These are phyloP conservation scores for Zizania latifolia DNA, from an alignment of 176 grass and related monocot genomes.

Conservation along the genomic window DNA sequence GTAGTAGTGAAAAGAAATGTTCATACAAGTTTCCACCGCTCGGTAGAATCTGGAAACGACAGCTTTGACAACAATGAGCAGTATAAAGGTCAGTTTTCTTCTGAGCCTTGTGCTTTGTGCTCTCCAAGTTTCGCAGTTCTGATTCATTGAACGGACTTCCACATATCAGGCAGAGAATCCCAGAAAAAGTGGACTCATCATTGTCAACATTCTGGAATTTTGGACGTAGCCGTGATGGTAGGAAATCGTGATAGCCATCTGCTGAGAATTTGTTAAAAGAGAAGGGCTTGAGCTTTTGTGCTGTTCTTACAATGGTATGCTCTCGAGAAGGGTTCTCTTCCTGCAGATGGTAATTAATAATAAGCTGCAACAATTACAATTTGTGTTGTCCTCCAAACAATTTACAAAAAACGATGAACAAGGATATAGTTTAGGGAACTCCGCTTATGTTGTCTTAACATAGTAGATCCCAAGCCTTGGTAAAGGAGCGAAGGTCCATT, in stretches of 20 bases:
- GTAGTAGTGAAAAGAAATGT: slow-evolving; percentile 65
- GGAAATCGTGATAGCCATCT: slow-evolving; percentile 71
- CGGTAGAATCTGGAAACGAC: slow-evolving; percentile 80
- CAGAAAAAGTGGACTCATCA: slow-evolving; percentile 43
- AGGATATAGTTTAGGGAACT: no score
- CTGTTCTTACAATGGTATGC: slow-evolving; percentile 89
- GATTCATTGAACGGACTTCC: slow-evolving; percentile 64
- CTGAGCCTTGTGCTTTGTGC: slow-evolving; percentile 36
- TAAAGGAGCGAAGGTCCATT: no score
- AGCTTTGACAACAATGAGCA: slow-evolving; percentile 76
- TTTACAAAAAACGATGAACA: no score
- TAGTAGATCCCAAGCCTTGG: no score
- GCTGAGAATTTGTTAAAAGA: slow-evolving; percentile 81
- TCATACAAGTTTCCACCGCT: slow-evolving; percentile 26
- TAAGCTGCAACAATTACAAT: neutral
- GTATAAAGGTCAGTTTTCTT: slow-evolving; percentile 47
- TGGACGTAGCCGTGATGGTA: slow-evolving; percentile 66
- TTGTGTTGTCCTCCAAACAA: neutral
- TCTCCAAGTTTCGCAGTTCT: slow-evolving; percentile 59
- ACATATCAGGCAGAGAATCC: slow-evolving; percentile 70
- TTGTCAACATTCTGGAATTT: slow-evolving; percentile 66
- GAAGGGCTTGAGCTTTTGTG: slow-evolving; percentile 88
- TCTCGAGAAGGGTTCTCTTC: slow-evolving; percentile 91
- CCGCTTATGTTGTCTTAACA: no score
- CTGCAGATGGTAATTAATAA: slow-evolving; percentile 39